A percentile compares a stretch with the other conserved stretches of the same genome.
phyloP scores from a whole-genome alignment of 345 rosid genomes.

The Geranium brycei region DNA sequence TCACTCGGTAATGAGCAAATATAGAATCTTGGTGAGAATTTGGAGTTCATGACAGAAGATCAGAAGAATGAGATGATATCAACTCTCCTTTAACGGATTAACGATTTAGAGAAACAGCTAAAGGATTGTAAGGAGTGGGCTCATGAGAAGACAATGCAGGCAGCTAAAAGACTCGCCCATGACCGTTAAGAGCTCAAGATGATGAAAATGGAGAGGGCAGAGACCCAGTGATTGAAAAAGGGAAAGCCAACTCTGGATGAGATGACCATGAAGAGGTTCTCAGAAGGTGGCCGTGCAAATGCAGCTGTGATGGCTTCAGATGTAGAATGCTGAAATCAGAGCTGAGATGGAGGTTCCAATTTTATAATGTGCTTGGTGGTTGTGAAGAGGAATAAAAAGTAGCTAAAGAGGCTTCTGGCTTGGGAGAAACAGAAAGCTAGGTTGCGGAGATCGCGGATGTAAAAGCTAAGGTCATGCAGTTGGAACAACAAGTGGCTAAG shows the following conservation, averaged over 20 bases:
- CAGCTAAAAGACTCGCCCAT: conserved; percentile 70
- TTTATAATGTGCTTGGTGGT: conserved; percentile 52
- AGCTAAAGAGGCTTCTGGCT: conserved; percentile 58
- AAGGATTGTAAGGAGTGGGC: conserved; percentile 94
- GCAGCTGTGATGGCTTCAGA: conserved; percentile 64
- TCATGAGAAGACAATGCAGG: conserved; percentile 93
- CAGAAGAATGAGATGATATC: conserved; percentile 65
- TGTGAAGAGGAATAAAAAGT: conserved; percentile 71
- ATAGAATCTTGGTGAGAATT: conserved; percentile 64
- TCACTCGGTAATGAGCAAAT: conserved; percentile 47
- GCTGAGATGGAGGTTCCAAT: conserved; percentile 87
- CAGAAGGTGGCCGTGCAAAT: conserved; percentile 67
- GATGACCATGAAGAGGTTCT: conserved; percentile 55
- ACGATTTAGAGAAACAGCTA: conserved; percentile 65
- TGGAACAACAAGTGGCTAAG: conserved; percentile 34
- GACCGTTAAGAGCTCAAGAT: conserved; percentile 68
- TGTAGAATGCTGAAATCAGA: conserved; percentile 83
- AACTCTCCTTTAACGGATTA: conserved; percentile 44
- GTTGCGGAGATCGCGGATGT: conserved; percentile 62
- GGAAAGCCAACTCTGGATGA: conserved; percentile 78
- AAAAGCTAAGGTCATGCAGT: conserved; percentile 57
- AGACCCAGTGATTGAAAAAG: conserved; percentile 59
- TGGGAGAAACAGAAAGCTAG: conserved; percentile 78
- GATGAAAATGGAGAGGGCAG: conserved; percentile 75
- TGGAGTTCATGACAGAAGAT: conserved; percentile 41